Conservation (phyloP, 2,329 filamentous ascomycete genomes). For the Plenodomus biglobosus region DNA sequence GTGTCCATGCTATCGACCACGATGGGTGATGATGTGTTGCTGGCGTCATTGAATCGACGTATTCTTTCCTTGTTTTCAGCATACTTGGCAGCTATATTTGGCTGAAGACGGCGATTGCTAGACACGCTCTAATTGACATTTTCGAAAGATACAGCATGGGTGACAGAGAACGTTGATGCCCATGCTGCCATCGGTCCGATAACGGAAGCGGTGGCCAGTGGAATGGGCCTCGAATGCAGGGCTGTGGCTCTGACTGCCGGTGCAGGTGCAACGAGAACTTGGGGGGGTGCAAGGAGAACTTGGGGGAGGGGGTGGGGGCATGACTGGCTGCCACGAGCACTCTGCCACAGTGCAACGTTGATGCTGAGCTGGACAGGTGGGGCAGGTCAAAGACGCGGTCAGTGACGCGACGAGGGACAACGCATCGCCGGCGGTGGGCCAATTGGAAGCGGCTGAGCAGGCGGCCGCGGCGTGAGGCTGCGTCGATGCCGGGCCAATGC, state of each 20-base stretch:
- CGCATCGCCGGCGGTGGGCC: slow-evolving; percentile 20
- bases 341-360: neutral
- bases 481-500: slow-evolving; percentile 4
- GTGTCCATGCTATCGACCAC: neutral
- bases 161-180: neutral
- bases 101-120: no score
- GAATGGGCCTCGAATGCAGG: neutral
- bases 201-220: neutral
- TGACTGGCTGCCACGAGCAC: neutral
- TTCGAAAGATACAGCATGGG: no score
- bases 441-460: slow-evolving; percentile 12
- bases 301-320: neutral
- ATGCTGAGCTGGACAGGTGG: neutral
- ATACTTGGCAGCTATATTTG: no score
- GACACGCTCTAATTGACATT: no score
- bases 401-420: slow-evolving; percentile 30
- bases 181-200: neutral
- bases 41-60: neutral
- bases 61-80: neutral
- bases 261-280: neutral
- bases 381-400: slow-evolving; percentile 12
- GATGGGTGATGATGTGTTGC: no score
- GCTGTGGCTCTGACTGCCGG: no score
- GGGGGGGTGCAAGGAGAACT: neutral
- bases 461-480: slow-evolving; percentile 7